Conservation (phyloP, 2,329 filamentous ascomycete genomes). For the Daldinia sp. region DNA sequence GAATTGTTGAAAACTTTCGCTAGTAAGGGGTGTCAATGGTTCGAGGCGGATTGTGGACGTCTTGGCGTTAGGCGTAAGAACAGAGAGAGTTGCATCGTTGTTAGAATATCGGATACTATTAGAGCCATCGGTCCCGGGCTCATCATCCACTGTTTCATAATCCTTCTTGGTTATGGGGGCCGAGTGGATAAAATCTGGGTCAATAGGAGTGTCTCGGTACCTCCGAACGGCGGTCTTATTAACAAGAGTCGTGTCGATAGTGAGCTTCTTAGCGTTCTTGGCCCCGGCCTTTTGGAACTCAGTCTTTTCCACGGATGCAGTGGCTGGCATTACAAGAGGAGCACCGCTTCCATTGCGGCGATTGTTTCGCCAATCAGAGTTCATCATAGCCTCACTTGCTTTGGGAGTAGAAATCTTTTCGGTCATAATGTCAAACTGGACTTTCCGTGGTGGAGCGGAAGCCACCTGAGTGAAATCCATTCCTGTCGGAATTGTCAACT, state of each 20-base stretch:
- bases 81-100: neutral
- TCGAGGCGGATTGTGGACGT: slow-evolving; percentile 28
- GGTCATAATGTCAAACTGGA: neutral
- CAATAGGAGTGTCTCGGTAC: slow-evolving; percentile 36
- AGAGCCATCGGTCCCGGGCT: slow-evolving; percentile 8
- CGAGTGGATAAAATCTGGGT: slow-evolving; percentile 42
- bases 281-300: slow-evolving; percentile 24
- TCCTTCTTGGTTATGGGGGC: slow-evolving; percentile 44
- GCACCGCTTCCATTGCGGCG: slow-evolving; percentile 23
- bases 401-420: neutral
- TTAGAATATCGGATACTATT: neutral
- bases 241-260: slow-evolving; percentile 27
- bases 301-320: slow-evolving; percentile 34
- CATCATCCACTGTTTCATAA: slow-evolving; percentile 23
- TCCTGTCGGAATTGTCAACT: neutral
- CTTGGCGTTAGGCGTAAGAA: neutral
- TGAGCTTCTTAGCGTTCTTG: slow-evolving; percentile 24
- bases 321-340: slow-evolving; percentile 5
- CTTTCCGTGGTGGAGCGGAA: neutral
- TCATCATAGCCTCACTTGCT: slow-evolving; percentile 23
- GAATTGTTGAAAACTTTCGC: slow-evolving; percentile 29
- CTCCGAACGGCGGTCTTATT: slow-evolving; percentile 28
- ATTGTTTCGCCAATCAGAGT: slow-evolving; percentile 31
- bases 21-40: slow-evolving; percentile 27
- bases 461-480: neutral